Conservation (phyloP, 164 flowering plant species). For the Saururus chinensis region DNA sequence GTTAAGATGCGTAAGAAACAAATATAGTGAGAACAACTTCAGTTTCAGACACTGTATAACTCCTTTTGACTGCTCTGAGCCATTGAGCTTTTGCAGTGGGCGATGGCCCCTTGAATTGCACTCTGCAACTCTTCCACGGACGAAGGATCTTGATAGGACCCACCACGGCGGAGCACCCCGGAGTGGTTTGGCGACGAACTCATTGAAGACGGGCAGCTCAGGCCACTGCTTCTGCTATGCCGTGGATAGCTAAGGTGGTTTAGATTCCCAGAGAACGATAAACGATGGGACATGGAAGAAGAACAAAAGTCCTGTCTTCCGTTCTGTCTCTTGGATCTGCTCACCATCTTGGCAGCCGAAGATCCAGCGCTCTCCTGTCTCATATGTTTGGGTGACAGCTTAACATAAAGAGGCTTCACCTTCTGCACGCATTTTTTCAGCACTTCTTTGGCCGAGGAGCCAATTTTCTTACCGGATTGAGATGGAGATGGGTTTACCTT, state of each 20-base stretch:
- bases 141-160: too few species aligned
- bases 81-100: constrained; percentile 93
- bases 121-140: constrained; percentile 92
- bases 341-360: too few species aligned
- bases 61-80: constrained; percentile 2
- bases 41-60: too few species aligned
- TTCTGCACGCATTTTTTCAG: constrained; percentile 69
- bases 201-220: constrained; percentile 92
- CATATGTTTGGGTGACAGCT: constrained; percentile 49
- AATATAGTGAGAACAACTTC: too few species aligned
- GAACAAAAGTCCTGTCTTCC: too few species aligned
- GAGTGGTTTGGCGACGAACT: constrained; percentile 89
- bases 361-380: not conserved
- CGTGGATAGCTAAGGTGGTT: constrained; percentile 31
- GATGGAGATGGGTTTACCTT: constrained; percentile 1
- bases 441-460: constrained; percentile 58
- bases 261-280: constrained; percentile 76
- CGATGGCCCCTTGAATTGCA: constrained; percentile 96
- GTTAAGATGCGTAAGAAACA: too few species aligned
- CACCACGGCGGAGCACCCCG: constrained; percentile 42
- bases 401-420: constrained; percentile 80
- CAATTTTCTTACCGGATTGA: constrained; percentile 31
- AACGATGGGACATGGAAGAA: too few species aligned
- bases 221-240: constrained; percentile 27
- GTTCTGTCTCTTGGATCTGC: too few species aligned